Conservation (phyloP, 1,139 yeast genomes). For the Kazachstania sp. region DNA sequence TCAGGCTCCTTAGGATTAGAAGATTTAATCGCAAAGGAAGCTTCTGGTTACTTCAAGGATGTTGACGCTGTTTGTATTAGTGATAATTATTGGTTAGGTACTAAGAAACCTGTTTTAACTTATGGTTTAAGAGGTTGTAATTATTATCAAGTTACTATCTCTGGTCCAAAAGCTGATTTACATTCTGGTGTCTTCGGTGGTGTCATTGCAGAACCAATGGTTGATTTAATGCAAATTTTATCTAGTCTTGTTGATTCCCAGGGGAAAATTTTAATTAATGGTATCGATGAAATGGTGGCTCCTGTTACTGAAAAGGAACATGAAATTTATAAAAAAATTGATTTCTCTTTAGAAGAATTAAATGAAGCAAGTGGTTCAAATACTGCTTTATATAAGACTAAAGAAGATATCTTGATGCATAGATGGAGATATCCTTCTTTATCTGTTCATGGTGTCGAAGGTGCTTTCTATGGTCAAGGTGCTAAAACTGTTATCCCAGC, state of each 20-base stretch:
- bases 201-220: constrained; percentile 94
- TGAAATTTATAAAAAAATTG: constrained; percentile 72
- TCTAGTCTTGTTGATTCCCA: constrained; percentile 65
- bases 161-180: constrained; percentile 94
- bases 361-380: constrained; percentile 83
- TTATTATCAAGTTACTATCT: constrained; percentile 73
- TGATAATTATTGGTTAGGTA: constrained; percentile 98
- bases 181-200: constrained; percentile 99
- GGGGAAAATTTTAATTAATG: constrained; percentile 82
- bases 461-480: constrained; percentile 91
- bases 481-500: constrained; percentile 98
- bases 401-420: constrained; percentile 84
- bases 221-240: constrained; percentile 75
- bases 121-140: constrained; percentile 96
- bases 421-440: constrained; percentile 98
- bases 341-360: constrained; percentile 74
- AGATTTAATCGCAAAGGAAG: constrained; percentile 69
- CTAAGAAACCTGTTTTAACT: constrained; percentile 90
- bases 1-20: constrained; percentile 92
- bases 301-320: constrained; percentile 78
- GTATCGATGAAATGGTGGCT: constrained; percentile 89
- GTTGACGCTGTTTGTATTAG: constrained; percentile 94
- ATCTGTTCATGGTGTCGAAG: constrained; percentile 94
- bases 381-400: constrained; percentile 67
- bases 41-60: constrained; percentile 66